Base-by-base conservation (phyloP, 23 red algal species). In the Gracilaria caudata region DNA sequence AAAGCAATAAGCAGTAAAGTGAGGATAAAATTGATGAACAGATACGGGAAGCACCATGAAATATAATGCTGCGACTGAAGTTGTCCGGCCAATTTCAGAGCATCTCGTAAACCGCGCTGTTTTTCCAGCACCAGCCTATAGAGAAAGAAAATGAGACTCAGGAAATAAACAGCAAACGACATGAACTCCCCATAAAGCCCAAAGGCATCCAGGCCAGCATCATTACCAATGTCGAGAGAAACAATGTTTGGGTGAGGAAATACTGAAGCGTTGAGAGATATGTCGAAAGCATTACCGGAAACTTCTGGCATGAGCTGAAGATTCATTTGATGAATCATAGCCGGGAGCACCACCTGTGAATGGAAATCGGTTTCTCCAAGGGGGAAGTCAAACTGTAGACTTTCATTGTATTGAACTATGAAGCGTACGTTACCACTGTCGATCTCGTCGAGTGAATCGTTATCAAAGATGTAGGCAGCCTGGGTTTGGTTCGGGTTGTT, bases 381-480 rank as follows among this genome's bases (percentile, higher is more conserved):
- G 14, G 95, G 95, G 46, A 98, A 98, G 21, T 89, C 87, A 41
- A 57, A 68, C 54, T 98, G 95, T 9, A 73, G 29, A 55, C 86
- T 90, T 65, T 94, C 74, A 78, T 98, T 98, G 53, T 91, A 94
- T 51, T 98, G 95, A 23, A 98, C 86, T 40, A 93, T 91, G 68
- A 94, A 98, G 51, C 68, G 64, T 34, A 98, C 88, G 64, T 80
- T 89, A 7, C 87, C 89, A 11, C 38, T 59, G 25, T 81, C 57
- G 34, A 94, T 91, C 19, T 84, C 55, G 51, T 73, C 41, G 37
- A 98, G 87, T 43, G 92, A 78, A 19, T 90, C 85, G 0, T 78
- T 21, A 64, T 98, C 95, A 68, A 98, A 98, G 37, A 98, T 87
- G 79, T 94, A 98, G 34, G 95, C 95, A 25, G 95, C 95, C 75